These are phyloP conservation scores for Hypholoma sublateritium DNA, from an alignment of 768 basidiomycete species.

Conservation along the genomic window DNA sequence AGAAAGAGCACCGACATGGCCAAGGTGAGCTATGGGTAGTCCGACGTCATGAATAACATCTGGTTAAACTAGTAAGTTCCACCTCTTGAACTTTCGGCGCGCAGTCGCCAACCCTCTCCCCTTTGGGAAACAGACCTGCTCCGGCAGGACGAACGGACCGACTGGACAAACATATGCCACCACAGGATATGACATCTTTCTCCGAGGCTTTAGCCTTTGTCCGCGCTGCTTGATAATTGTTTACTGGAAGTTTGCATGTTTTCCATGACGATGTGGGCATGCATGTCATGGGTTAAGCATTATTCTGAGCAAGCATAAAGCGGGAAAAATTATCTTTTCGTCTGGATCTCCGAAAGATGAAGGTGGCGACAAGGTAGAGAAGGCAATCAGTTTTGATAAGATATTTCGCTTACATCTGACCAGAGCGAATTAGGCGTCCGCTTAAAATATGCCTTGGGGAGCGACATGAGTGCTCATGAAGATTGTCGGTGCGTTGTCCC, in stretches of 20 bases:
- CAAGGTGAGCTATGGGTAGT: neutral
- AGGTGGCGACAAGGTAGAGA: too few species aligned
- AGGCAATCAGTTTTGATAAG: too few species aligned
- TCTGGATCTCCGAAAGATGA: too few species aligned
- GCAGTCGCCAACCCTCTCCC: neutral
- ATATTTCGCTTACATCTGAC: too few species aligned
- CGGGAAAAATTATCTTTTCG: too few species aligned
- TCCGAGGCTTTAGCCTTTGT: constrained; percentile 5
- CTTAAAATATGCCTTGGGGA: too few species aligned
- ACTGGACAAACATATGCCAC: neutral
- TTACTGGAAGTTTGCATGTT: neutral
- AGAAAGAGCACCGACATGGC: neutral
- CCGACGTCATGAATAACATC: too few species aligned
- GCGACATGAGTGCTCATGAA: neutral
- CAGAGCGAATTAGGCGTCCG: too few species aligned
- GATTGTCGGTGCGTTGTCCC: constrained; percentile 7
- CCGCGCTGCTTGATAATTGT: neutral
- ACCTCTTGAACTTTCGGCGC: neutral
- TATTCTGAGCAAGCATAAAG: too few species aligned
- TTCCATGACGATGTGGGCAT: neutral
- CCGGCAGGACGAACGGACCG: neutral
- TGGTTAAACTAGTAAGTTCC: too few species aligned
- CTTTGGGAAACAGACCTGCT: neutral
- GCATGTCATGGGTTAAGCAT: too few species aligned
- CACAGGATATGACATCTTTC: neutral